Conservation (phyloP, 495 filamentous ascomycete genomes). For the Penicillium chermesinum region DNA sequence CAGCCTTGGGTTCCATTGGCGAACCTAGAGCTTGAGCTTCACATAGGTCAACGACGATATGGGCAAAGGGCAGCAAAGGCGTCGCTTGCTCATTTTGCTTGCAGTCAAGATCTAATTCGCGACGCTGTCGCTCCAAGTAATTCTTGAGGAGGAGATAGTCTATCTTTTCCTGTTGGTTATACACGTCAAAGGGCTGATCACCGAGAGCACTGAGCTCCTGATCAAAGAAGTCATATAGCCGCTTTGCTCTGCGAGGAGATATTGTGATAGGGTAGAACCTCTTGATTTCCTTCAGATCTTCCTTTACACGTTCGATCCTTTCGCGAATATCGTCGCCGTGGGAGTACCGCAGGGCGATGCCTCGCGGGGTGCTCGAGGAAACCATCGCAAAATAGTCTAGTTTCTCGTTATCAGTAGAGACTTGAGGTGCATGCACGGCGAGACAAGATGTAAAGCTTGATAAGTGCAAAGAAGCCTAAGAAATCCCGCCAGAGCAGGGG, state of each 20-base stretch:
- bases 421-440: too few relatives aligned
- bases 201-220: conserved; percentile 8
- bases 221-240: conserved; percentile 5
- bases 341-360: conserved; percentile 3
- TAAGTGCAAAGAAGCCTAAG: too few relatives aligned
- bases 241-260: conserved; percentile 5
- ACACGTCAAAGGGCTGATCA: conserved; percentile 21
- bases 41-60: conserved; percentile 30
- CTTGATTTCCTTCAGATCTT: conserved; percentile 16
- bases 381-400: background rate
- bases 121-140: conserved; percentile 28
- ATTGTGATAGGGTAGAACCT: conserved; percentile 9
- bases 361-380: background rate
- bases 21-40: conserved; percentile 33
- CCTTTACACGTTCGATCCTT: conserved; percentile 15
- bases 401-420: background rate
- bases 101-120: conserved; percentile 32
- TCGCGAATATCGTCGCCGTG: conserved; percentile 8
- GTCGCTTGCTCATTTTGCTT: conserved; percentile 27
- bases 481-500: too few relatives aligned
- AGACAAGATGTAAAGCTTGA: too few relatives aligned
- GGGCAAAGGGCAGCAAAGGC: conserved; percentile 33
- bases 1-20: conserved; percentile 26
- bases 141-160: conserved; percentile 41
- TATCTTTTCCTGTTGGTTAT: conserved; percentile 35